Evolutionary conservation across 768 basidiomycete species (phyloP).

Genomic region (Xanthoconium purpureum): DNA sequence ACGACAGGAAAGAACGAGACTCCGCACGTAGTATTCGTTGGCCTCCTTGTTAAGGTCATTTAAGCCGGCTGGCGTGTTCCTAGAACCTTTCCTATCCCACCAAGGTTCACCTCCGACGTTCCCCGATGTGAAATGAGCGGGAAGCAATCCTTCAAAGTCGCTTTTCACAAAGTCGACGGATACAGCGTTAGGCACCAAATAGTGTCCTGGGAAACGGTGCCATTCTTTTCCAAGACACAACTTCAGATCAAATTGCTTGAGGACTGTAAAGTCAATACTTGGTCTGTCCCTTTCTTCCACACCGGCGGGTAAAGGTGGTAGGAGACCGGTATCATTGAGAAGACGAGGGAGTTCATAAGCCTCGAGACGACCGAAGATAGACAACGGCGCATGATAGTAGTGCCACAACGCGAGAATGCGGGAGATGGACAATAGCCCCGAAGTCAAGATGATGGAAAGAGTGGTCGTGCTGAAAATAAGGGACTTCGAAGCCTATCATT

Average conservation of each 20-base stretch:
- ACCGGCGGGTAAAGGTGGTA: conserved; percentile 44
- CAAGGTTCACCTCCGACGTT: conserved; percentile 24
- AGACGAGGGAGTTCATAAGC: conserved; percentile 75
- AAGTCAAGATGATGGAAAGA: conserved; percentile 59
- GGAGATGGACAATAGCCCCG: conserved; percentile 68
- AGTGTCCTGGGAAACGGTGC: conserved; percentile 91
- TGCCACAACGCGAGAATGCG: conserved; percentile 79
- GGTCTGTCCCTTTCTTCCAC: conserved; percentile 43
- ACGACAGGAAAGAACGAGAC: neutral
- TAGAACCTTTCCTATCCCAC: conserved; percentile 53
- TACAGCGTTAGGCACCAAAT: conserved; percentile 79
- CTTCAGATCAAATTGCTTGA: conserved; percentile 67
- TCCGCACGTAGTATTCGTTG: conserved; percentile 69
- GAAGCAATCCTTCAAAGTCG: conserved; percentile 86
- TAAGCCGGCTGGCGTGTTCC: conserved; percentile 56
- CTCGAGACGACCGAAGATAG: conserved; percentile 69
- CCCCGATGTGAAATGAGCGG: conserved; percentile 66
- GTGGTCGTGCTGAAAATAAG: conserved; percentile 76
- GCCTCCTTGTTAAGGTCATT: conserved; percentile 91
- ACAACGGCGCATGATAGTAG: conserved; percentile 90
- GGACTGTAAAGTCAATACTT: conserved; percentile 62
- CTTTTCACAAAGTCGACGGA: conserved; percentile 88
- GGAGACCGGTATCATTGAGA: conserved; percentile 66
- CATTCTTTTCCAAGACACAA: conserved; percentile 94
- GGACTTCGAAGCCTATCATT: conserved; percentile 68